Evolutionary conservation across 139 green algal species (phyloP).

Genomic region (Haematococcus lacustris): DNA sequence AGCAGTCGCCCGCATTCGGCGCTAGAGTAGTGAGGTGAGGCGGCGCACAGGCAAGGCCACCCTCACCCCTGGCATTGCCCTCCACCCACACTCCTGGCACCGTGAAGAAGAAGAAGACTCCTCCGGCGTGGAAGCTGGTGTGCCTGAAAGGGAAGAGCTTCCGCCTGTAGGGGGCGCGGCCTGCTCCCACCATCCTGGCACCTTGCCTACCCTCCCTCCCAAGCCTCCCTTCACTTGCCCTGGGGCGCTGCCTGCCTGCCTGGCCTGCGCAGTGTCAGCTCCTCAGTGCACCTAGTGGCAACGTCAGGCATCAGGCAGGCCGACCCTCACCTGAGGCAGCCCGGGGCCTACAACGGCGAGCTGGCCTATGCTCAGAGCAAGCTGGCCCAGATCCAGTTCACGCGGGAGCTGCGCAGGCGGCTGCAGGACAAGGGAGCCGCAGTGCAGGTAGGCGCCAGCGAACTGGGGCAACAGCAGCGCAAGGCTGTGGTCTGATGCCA

Average conservation of each 20-base stretch:
- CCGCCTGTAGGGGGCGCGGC: not conserved
- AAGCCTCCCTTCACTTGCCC: not conserved
- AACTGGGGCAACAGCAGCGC: not conserved
- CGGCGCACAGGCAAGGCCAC: not conserved
- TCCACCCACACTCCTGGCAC: not conserved
- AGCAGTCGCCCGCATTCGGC: not conserved
- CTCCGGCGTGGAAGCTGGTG: not conserved
- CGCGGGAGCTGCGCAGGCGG: conserved; percentile 35
- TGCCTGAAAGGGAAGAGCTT: not conserved
- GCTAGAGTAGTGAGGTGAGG: conserved; percentile 5
- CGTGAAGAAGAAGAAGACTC: not conserved
- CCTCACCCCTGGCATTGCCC: too few species aligned
- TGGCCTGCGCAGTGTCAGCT: conserved; percentile 7
- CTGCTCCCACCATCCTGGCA: not conserved
- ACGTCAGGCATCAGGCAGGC: conserved; percentile 35
- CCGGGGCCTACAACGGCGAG: conserved; percentile 18
- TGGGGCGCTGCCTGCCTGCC: not conserved
- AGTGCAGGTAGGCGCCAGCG: not conserved
- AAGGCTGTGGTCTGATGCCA: not conserved
- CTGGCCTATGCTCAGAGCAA: conserved; percentile 51
- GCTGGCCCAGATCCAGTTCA: conserved; percentile 60
- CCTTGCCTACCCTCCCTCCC: not conserved
- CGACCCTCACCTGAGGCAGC: conserved; percentile 17
- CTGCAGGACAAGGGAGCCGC: not conserved
- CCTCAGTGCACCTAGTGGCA: conserved; percentile 10